A percentile compares a stretch with the other conserved stretches of the same genome.
These are phyloP conservation scores for Ogataea wickerhamii DNA, from an alignment of 805 yeast species.

Conservation along the genomic window DNA sequence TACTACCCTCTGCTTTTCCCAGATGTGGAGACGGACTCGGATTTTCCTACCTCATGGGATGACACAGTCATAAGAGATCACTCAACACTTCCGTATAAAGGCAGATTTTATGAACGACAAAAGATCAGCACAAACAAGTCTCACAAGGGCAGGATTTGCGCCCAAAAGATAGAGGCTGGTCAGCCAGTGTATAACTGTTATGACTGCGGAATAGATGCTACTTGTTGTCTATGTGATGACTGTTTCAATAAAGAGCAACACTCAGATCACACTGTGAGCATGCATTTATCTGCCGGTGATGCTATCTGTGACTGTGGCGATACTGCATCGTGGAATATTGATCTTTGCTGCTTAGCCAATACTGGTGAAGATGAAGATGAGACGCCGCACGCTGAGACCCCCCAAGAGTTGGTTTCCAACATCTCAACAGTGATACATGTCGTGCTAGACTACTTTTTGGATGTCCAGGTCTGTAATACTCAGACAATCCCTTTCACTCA, in stretches of 20 bases:
- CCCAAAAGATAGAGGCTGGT: slow-evolving; percentile 54
- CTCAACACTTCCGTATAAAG: slow-evolving; percentile 11
- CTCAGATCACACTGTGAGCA: slow-evolving; percentile 57
- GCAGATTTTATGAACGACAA: slow-evolving; percentile 22
- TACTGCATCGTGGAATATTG: slow-evolving; percentile 54
- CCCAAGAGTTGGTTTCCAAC: slow-evolving; percentile 16
- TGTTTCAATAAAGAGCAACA: slow-evolving; percentile 75
- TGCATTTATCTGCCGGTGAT: slow-evolving; percentile 45
- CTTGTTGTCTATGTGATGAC: slow-evolving; percentile 71
- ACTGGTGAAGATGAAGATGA: slow-evolving; percentile 10
- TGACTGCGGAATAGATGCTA: slow-evolving; percentile 74
- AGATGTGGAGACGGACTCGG: slow-evolving; percentile 7
- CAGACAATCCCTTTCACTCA: slow-evolving; percentile 21
- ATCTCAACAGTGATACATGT: slow-evolving; percentile 30
- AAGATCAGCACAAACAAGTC: slow-evolving; percentile 22
- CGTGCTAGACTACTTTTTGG: slow-evolving; percentile 40
- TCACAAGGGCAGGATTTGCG: slow-evolving; percentile 66
- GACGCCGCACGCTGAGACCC: slow-evolving; percentile 12
- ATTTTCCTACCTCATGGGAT: slow-evolving; percentile 26
- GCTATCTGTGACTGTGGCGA: slow-evolving; percentile 80
- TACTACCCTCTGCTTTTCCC: slow-evolving; percentile 19
- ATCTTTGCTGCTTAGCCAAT: slow-evolving; percentile 45
- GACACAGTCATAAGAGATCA: slow-evolving; percentile 16
- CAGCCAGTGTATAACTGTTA: slow-evolving; percentile 70
- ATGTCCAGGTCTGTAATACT: slow-evolving; percentile 35